A percentile compares a stretch with the other conserved stretches of the same genome.
phyloP scores from a whole-genome alignment of 768 basidiomycete species.

The Tulasnella sp. region DNA sequence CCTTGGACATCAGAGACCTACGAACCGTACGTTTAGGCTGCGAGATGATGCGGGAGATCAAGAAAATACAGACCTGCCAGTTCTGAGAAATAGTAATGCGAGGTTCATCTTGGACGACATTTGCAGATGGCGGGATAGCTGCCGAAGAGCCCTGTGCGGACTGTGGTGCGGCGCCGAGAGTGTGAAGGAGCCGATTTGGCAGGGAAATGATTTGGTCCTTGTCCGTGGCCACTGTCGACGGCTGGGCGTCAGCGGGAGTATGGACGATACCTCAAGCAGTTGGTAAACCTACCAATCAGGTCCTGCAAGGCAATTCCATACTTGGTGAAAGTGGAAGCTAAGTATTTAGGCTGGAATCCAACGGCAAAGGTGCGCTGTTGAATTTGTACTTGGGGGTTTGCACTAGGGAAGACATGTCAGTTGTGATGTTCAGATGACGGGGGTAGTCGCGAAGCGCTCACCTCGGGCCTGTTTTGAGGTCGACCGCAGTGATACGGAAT shows the following conservation, averaged over 20 bases:
- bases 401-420: neutral
- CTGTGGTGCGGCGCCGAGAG: slow-evolving; percentile 69
- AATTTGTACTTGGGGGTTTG: neutral
- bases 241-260: neutral
- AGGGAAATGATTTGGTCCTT: slow-evolving; percentile 75
- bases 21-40: neutral
- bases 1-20: slow-evolving; percentile 52
- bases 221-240: slow-evolving; percentile 67
- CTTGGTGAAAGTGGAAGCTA: slow-evolving; percentile 79
- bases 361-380: slow-evolving; percentile 21
- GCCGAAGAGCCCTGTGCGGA: neutral
- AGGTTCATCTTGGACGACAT: slow-evolving; percentile 71
- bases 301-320: slow-evolving; percentile 88
- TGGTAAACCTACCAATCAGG: slow-evolving; percentile 69
- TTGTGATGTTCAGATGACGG: neutral
- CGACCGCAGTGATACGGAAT: neutral
- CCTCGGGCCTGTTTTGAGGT: slow-evolving; percentile 43
- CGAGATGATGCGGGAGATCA: neutral
- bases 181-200: slow-evolving; percentile 69
- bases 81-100: slow-evolving; percentile 59
- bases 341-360: slow-evolving; percentile 48
- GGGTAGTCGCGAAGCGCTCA: neutral
- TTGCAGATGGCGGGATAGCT: neutral
- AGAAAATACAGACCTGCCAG: slow-evolving; percentile 49
- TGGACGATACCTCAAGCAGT: neutral